phyloP scores from a whole-genome alignment of 257 asterid species.

The Primulina huaijiensis region DNA sequence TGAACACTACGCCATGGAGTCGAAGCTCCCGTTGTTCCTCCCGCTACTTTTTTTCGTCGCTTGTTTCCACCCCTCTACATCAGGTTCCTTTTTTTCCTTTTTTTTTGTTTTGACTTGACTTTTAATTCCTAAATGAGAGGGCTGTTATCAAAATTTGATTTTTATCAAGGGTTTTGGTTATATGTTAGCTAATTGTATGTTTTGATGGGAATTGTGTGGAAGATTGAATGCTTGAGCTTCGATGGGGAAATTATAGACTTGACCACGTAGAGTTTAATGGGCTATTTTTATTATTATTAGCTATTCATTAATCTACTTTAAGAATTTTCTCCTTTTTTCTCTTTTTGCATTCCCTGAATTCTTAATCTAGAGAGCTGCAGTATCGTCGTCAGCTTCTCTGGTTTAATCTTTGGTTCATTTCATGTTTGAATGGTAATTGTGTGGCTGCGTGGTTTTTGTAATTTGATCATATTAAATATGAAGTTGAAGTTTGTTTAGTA shows the following conservation, averaged over 20 bases:
- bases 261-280: no score
- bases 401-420: no score
- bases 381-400: no score
- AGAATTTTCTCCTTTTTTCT: no score
- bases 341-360: no score
- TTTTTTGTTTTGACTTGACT: not conserved
- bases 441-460: no score
- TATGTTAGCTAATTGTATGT: not conserved
- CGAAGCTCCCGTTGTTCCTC: slow-evolving; percentile 34
- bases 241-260: not conserved
- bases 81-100: slow-evolving; percentile 39
- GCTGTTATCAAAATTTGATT: slow-evolving; percentile 1
- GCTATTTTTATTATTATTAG: no score
- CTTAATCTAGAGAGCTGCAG: no score
- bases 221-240: not conserved
- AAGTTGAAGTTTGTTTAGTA: no score
- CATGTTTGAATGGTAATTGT: no score
- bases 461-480: no score
- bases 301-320: no score
- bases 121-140: not conserved
- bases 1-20: slow-evolving; percentile 42
- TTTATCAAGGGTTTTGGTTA: not conserved
- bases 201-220: not conserved
- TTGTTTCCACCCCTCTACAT: slow-evolving; percentile 36
- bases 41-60: slow-evolving; percentile 37